A percentile compares a stretch with the other conserved stretches of the same genome.
phyloP scores from a whole-genome alignment of 345 rosid species.

The Chamaenerion angustifolium region DNA sequence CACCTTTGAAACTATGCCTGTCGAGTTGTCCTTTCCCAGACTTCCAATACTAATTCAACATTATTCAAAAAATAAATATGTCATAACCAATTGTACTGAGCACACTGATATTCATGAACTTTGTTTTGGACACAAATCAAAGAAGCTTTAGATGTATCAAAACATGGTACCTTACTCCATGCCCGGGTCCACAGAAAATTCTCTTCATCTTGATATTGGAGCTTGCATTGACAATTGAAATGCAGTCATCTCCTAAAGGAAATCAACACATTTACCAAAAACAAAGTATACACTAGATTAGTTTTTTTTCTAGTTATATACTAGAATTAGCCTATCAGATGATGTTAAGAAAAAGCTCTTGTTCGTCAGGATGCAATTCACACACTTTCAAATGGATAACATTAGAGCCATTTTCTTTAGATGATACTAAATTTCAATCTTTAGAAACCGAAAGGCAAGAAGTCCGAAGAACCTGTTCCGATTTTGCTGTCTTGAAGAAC shows the following conservation, averaged over 20 bases:
- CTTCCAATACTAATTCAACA: slow-evolving; percentile 62
- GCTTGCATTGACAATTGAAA: slow-evolving; percentile 82
- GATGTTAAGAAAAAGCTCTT: too few relatives aligned
- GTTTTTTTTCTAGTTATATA: too few relatives aligned
- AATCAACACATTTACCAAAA: too few relatives aligned
- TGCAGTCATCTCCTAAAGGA: slow-evolving; percentile 85
- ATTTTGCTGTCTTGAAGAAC: slow-evolving; percentile 76
- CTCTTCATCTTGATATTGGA: slow-evolving; percentile 72
- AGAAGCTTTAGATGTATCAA: not conserved
- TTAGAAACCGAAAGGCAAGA: too few relatives aligned
- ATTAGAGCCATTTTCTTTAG: too few relatives aligned
- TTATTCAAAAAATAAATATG: slow-evolving; percentile 2
- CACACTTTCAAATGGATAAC: too few relatives aligned
- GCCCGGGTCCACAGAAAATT: slow-evolving; percentile 89
- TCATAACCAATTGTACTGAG: not conserved
- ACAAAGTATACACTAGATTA: not conserved
- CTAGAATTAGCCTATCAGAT: too few relatives aligned
- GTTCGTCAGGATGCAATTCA: too few relatives aligned
- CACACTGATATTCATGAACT: too few relatives aligned
- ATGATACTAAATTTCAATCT: too few relatives aligned
- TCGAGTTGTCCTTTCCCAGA: slow-evolving; percentile 77
- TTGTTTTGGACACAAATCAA: not conserved
- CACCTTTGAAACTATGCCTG: slow-evolving; percentile 61
- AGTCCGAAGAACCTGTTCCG: slow-evolving; percentile 58
- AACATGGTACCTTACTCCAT: slow-evolving; percentile 62